Percentiles rank a stretch among this genome's conserved stretches.
These are phyloP conservation scores for Taxawa tesnikishii DNA, from an alignment of 2,329 filamentous ascomycete species.

Conservation along the genomic window DNA sequence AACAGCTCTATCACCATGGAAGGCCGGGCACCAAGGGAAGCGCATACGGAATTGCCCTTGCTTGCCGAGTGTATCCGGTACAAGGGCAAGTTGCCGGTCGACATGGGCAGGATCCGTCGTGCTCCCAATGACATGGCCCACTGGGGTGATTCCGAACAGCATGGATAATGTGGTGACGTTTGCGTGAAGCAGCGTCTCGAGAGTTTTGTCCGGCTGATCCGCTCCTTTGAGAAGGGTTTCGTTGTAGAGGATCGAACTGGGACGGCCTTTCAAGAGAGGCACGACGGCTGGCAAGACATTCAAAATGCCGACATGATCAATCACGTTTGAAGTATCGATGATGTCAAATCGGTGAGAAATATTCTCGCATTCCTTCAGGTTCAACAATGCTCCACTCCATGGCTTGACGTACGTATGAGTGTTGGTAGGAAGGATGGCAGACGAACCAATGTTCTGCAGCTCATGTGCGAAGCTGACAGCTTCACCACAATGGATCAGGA, in stretches of 20 bases:
- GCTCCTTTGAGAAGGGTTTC: slow-evolving; percentile 28
- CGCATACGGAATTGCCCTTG: slow-evolving; percentile 9
- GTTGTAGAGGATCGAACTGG: slow-evolving; percentile 37
- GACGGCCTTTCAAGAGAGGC: slow-evolving; percentile 33
- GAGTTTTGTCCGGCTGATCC: slow-evolving; percentile 10
- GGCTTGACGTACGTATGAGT: slow-evolving; percentile 4
- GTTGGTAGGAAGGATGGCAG: background rate
- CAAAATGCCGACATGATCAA: slow-evolving; percentile 30
- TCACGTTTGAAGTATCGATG: slow-evolving; percentile 41
- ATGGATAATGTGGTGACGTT: slow-evolving; percentile 34
- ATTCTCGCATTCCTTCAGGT: background rate
- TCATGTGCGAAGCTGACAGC: slow-evolving; percentile 6
- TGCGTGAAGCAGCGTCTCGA: slow-evolving; percentile 34
- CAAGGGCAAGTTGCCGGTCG: background rate
- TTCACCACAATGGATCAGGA: slow-evolving; percentile 5
- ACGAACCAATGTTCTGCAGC: slow-evolving; percentile 2
- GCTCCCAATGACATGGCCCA: slow-evolving; percentile 26
- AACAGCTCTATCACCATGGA: background rate
- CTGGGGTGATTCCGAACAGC: slow-evolving; percentile 37
- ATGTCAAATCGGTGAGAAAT: slow-evolving; percentile 32
- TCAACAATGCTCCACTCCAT: background rate
- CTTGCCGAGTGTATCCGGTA: slow-evolving; percentile 3
- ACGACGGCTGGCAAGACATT: slow-evolving; percentile 34
- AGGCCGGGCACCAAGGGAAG: slow-evolving; percentile 9
- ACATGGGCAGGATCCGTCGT: slow-evolving; percentile 1